Conservation (phyloP, 1,139 yeast genomes). For the Kazachstania sp. region DNA sequence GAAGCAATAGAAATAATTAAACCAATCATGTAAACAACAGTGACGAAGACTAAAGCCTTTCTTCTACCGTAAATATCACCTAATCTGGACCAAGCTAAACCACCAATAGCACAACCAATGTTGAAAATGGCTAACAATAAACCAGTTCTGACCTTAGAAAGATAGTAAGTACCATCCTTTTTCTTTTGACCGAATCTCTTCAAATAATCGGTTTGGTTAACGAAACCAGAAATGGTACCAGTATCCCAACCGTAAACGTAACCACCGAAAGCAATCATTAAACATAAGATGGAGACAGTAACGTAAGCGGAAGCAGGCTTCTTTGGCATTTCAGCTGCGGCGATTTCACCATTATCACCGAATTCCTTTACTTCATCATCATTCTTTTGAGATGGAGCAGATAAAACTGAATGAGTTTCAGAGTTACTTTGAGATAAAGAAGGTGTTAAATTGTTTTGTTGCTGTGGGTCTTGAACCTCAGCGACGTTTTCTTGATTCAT, state of each 20-base stretch:
- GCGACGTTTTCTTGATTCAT: slow-evolving; percentile 1
- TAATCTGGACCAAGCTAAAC: slow-evolving; percentile 3
- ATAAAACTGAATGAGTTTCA: slow-evolving; percentile 3
- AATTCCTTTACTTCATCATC: slow-evolving; percentile 4
- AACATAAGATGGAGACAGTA: slow-evolving; percentile 22
- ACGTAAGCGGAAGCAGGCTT: slow-evolving; percentile 4
- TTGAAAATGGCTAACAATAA: slow-evolving; percentile 4
- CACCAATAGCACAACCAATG: slow-evolving; percentile 8
- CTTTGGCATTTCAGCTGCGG: slow-evolving; percentile 6
- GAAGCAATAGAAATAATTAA: slow-evolving; percentile 55
- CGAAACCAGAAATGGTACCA: slow-evolving; percentile 67
- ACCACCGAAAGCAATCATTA: slow-evolving; percentile 55
- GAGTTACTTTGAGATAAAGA: not conserved
- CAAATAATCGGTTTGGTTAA: slow-evolving; percentile 57
- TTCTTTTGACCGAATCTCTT: slow-evolving; percentile 32
- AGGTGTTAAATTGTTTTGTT: not conserved
- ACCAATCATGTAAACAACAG: slow-evolving; percentile 38
- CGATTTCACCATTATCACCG: slow-evolving; percentile 1
- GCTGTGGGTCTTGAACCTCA: not conserved
- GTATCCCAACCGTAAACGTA: slow-evolving; percentile 66
- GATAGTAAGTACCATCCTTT: slow-evolving; percentile 30
- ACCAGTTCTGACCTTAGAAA: slow-evolving; percentile 37
- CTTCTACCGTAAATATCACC: slow-evolving; percentile 7
- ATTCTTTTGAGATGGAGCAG: slow-evolving; percentile 2
- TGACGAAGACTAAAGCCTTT: slow-evolving; percentile 43